phyloP scores from a whole-genome alignment of 2,329 filamentous ascomycete species.

The Tolypocladium nubicola region DNA sequence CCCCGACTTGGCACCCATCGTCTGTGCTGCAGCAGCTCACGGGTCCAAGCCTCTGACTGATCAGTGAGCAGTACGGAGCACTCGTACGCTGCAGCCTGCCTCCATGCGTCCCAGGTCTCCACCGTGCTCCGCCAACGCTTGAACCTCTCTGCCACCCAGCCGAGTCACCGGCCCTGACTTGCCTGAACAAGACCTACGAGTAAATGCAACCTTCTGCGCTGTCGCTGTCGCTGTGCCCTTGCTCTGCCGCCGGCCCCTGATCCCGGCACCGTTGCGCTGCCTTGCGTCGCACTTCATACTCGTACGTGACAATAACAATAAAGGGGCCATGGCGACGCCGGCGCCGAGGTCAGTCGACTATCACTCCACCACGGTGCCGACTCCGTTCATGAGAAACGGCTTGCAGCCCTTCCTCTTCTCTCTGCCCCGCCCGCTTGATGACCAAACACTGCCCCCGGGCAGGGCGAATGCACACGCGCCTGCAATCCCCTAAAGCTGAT shows the following conservation, averaged over 20 bases:
- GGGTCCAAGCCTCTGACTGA: constrained; percentile 1
- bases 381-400: neutral
- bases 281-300: neutral
- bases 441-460: neutral
- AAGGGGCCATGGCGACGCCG: neutral
- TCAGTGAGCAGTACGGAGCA: neutral
- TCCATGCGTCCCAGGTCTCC: neutral
- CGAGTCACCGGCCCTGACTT: neutral
- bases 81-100: neutral
- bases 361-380: constrained; percentile 2
- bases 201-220: neutral
- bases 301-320: neutral
- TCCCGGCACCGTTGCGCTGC: neutral
- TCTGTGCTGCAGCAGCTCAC: constrained; percentile 8
- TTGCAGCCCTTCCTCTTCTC: neutral
- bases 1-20: constrained; percentile 6
- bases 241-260: neutral
- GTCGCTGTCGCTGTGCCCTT: neutral
- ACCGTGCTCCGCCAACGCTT: neutral
- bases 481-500: too few relatives aligned
- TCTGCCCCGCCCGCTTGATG: neutral
- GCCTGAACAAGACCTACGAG: neutral
- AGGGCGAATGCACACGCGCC: neutral
- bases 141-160: neutral
- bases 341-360: neutral